These are phyloP conservation scores for Aplosporella prunicola DNA, from an alignment of 2,329 filamentous ascomycete genomes.

Conservation along the genomic window DNA sequence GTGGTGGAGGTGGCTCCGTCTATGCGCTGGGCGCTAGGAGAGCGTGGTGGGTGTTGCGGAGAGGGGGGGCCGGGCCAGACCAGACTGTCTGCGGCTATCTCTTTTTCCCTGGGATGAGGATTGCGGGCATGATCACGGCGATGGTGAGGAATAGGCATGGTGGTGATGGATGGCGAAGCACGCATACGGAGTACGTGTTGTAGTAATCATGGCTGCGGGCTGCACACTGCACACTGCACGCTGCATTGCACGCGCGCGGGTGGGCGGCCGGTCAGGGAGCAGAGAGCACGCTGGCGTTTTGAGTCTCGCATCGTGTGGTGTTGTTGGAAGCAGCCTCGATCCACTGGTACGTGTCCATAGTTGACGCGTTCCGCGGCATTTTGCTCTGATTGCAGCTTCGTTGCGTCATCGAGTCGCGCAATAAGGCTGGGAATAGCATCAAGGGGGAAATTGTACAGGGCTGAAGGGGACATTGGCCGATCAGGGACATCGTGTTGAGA, in stretches of 20 bases:
- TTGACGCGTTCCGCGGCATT: constrained; percentile 8
- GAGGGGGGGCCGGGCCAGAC: constrained; percentile 7
- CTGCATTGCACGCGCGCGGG: background rate
- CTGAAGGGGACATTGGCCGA: background rate
- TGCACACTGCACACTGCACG: background rate
- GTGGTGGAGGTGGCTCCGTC: constrained; percentile 12
- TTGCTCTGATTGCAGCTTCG: background rate
- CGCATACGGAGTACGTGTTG: no score
- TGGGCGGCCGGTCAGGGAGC: background rate
- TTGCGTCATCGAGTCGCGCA: background rate
- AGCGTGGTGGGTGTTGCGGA: constrained; percentile 9
- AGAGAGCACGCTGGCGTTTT: background rate
- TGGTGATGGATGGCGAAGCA: no score
- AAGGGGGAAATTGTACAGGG: constrained; percentile 1
- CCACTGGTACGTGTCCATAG: constrained; percentile 1
- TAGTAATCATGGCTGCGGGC: background rate
- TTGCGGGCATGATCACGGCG: no score
- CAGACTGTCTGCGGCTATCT: no score
- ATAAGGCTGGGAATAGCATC: background rate
- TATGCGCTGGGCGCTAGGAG: constrained; percentile 8
- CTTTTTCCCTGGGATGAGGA: no score
- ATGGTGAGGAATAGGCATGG: no score
- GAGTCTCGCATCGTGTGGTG: constrained; percentile 6
- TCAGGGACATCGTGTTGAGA: constrained; percentile 4
- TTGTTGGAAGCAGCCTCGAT: background rate